These are phyloP conservation scores for Saturnispora ahearnii DNA, from an alignment of 805 yeast species.

Conservation along the genomic window DNA sequence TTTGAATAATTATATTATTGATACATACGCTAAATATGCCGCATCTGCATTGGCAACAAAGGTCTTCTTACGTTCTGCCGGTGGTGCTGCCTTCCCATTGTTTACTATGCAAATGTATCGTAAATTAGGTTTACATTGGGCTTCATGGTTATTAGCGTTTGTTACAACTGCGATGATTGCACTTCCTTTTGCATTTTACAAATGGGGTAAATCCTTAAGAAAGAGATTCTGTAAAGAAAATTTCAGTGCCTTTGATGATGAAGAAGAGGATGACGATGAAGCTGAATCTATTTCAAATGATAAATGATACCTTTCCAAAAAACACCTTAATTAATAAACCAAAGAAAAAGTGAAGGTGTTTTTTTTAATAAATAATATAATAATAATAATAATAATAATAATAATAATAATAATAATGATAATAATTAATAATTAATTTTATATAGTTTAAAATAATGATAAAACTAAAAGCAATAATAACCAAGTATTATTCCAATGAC, in stretches of 20 bases:
- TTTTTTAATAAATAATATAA: not conserved
- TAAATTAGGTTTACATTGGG: constrained; percentile 70
- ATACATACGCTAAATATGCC: constrained; percentile 75
- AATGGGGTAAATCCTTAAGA: constrained; percentile 56
- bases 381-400: not conserved
- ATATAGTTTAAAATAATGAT: no score
- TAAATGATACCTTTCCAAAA: not conserved
- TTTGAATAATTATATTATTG: constrained; percentile 75
- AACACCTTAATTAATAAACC: no score
- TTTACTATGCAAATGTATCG: constrained; percentile 77
- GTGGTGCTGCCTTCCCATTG: constrained; percentile 81
- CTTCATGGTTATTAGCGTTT: constrained; percentile 68
- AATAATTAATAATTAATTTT: no score
- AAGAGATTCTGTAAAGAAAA: constrained; percentile 59
- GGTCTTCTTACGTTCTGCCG: constrained; percentile 70
- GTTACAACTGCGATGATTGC: constrained; percentile 67
- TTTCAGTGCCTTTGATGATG: constrained; percentile 32
- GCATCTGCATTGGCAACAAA: constrained; percentile 77
- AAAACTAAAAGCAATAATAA: no score
- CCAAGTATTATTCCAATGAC: no score
- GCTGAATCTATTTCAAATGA: not conserved
- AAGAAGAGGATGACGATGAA: constrained; percentile 10
- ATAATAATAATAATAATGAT: not conserved
- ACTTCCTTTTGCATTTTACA: constrained; percentile 64
- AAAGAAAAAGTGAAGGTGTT: not conserved